phyloP scores from a whole-genome alignment of 257 asterid species.

The Apocynum venetum region DNA sequence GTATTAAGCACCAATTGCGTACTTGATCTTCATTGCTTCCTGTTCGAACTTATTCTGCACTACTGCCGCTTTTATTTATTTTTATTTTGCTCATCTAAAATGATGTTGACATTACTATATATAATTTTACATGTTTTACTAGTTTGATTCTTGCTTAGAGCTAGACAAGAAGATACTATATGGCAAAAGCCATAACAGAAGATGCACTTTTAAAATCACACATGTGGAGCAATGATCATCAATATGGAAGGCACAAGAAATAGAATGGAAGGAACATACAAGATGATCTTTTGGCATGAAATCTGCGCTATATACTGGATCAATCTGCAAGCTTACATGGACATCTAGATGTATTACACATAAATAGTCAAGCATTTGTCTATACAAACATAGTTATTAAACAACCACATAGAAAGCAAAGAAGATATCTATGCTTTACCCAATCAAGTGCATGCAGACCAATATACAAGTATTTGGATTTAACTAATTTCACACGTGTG shows the following conservation, averaged over 20 bases:
- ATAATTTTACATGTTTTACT: conserved; percentile 1
- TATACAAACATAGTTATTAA: neutral
- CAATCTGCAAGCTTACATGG: neutral
- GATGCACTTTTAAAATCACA: neutral
- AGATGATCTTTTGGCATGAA: neutral
- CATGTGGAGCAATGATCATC: neutral
- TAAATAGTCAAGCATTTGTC: neutral
- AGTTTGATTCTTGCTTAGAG: conserved; percentile 19
- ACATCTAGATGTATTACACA: neutral
- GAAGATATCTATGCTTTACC: neutral
- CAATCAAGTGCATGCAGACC: neutral
- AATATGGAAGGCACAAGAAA: neutral
- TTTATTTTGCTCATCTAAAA: conserved; percentile 6
- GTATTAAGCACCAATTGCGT: conserved; percentile 11
- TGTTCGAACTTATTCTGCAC: conserved; percentile 29
- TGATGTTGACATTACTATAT: conserved; percentile 23
- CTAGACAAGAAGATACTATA: neutral
- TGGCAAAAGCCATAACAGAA: conserved; percentile 5
- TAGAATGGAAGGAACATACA: neutral
- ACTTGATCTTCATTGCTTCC: conserved; percentile 12
- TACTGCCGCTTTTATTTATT: conserved; percentile 4
- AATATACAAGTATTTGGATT: neutral
- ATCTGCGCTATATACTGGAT: neutral
- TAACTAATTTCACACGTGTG: conserved; percentile 5
- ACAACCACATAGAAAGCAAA: neutral